These are phyloP conservation scores for Fusarium falciforme DNA, from an alignment of 2,329 filamentous ascomycete species.

Conservation along the genomic window DNA sequence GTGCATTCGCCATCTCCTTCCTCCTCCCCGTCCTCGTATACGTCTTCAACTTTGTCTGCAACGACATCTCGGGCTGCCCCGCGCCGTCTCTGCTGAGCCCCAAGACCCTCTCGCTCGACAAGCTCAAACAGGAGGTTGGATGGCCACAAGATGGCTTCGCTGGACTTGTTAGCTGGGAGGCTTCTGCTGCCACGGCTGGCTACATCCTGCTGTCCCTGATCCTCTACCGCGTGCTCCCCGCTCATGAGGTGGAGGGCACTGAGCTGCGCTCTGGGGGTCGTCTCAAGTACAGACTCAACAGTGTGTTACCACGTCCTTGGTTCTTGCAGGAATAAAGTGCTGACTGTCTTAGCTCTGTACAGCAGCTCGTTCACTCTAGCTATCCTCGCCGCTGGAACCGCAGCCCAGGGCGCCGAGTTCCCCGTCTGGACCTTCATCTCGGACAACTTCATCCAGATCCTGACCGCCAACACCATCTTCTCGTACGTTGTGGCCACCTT, in stretches of 20 bases:
- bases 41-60: conserved; percentile 85
- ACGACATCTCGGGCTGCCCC: conserved; percentile 92
- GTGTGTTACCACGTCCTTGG: conserved; percentile 54
- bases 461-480: conserved; percentile 85
- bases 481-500: conserved; percentile 78
- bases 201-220: conserved; percentile 84
- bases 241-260: conserved; percentile 75
- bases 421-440: conserved; percentile 92
- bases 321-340: conserved; percentile 23
- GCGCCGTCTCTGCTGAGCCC: conserved; percentile 83
- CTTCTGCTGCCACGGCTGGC: conserved; percentile 75
- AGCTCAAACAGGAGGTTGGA: conserved; percentile 82
- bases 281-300: conserved; percentile 85
- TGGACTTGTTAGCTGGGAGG: conserved; percentile 77
- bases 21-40: conserved; percentile 84
- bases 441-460: conserved; percentile 88
- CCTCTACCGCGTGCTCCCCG: conserved; percentile 82
- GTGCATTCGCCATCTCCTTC: conserved; percentile 82
- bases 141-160: conserved; percentile 80
- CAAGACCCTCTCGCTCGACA: conserved; percentile 75
- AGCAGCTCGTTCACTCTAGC: conserved; percentile 80
- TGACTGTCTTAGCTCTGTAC: conserved; percentile 69
- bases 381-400: conserved; percentile 79
- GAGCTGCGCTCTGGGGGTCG: conserved; percentile 76
- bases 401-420: conserved; percentile 82